Conservation (phyloP, 2,329 filamentous ascomycete genomes). For the Alternaria brassicicola region DNA sequence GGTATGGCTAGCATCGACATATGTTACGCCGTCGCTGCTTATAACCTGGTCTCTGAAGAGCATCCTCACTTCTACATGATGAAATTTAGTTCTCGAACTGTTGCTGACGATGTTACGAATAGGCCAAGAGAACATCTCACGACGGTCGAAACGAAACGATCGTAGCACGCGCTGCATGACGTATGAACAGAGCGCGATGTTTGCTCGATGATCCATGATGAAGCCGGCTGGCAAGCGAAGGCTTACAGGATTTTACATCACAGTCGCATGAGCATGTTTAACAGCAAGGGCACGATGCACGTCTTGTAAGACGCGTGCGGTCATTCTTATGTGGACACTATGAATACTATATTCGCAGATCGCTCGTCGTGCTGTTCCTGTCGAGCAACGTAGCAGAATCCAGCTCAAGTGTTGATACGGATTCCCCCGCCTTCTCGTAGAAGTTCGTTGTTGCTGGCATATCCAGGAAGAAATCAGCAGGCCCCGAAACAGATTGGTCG, state of each 20-base stretch:
- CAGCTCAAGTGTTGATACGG: slow-evolving; percentile 23
- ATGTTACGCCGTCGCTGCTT: slow-evolving; percentile 59
- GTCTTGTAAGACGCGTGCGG: neutral
- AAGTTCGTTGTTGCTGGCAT: neutral
- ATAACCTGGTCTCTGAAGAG: slow-evolving; percentile 55
- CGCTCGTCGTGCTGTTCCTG: neutral
- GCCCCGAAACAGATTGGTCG: neutral
- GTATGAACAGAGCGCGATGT: neutral
- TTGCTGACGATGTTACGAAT: slow-evolving; percentile 6
- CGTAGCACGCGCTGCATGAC: neutral
- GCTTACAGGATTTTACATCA: neutral
- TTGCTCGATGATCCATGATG: neutral
- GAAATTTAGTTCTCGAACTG: neutral
- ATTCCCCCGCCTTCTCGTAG: slow-evolving; percentile 3
- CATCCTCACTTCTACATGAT: slow-evolving; percentile 3
- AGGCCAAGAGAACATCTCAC: neutral
- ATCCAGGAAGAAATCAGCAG: slow-evolving; percentile 1
- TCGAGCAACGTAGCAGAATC: slow-evolving; percentile 22
- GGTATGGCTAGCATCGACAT: slow-evolving; percentile 58
- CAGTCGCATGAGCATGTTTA: neutral
- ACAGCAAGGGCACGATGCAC: neutral
- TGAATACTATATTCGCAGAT: neutral
- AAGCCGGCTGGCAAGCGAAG: neutral
- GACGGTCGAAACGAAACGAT: neutral
- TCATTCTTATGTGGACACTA: neutral